Evolutionary conservation across 2,329 filamentous ascomycete species (phyloP), one percentile per base, ranked within the genome.

Genomic region (Botrytis elliptica): DNA sequence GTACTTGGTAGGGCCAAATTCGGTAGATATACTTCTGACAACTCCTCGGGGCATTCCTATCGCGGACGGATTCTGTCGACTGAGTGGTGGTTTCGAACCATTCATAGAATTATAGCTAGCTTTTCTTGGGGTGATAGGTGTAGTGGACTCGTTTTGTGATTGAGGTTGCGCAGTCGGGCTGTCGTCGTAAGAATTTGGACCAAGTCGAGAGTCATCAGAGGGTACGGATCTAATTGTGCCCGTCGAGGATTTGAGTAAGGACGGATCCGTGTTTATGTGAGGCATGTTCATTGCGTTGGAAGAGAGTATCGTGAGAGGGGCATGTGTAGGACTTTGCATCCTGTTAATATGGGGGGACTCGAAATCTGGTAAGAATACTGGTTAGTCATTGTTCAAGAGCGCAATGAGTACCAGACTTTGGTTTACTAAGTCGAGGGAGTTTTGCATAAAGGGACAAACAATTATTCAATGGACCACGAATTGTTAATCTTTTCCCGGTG

Each of bases 221-320:
- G 77, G 75, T n/a, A 81, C 80, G 33, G 79, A 78, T 74, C 79
- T 74, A 9, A 81, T 80, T 36, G 78, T 78, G 38, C 75, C 76
- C 29, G 75, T 76, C 22, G 75, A 67, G 25, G 74, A 72, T 72
- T 75, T 79, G 72, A 72, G 57, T 38, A 73, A 49, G 29, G 73
- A 72, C 62, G 62, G 69, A 33, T 75, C 64, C 20, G 49, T 69
- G 38, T 49, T 69, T 9, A 72, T 42, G 25, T 72, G 75, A 74
- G 76, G 60, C 63, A 75, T 72, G 70, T 81, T 81, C 79, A 81
- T 80, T 67, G 76, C 75, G 76, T 75, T 78, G 29, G 73, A 69
- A 52, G 71, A 72, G 25, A 72, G 71, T 36, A 46, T 72, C 52
- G 49, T 42, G 65, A 72, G 71, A 29, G 71, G 71, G 18, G 65